Base-by-base conservation (phyloP, 2,329 filamentous ascomycete genomes). In the Tolypocladium endophyticum region DNA sequence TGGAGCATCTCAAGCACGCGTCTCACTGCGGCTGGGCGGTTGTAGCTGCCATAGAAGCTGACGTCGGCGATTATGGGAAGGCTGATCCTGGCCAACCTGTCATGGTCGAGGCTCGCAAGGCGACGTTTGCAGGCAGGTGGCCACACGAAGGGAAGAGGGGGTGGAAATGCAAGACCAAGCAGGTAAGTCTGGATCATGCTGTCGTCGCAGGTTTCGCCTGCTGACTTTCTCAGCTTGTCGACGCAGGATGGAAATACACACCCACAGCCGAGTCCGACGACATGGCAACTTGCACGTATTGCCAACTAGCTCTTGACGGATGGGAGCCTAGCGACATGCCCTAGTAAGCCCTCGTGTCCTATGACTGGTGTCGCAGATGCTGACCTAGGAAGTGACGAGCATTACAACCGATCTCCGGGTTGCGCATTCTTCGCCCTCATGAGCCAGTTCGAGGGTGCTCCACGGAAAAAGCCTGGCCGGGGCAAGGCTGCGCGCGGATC, bases 321-420 rank as follows among this genome's bases (percentile, higher is more conserved):
- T 99, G 95, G 94, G 94, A 97, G 70, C 87, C 88, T 1, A 87
- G 87, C 61, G 94, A 99, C 72, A 90, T 96, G 70, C 94, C 94
- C 62, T 83, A 88, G 86, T 92, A 72, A 74, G 88, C 74, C 61
- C 36, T 20, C 43, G 23, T 18, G 23, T 25, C 28, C 39, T 20
- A 36, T 50, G 18, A 30, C 4, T 58, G 56, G 45, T 11, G 55
- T 23, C 23, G 14, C n/a, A 35, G 25, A 16, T 35, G 58, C 69
- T 73, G 60, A 75, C 64, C 23, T 52, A 20, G 54, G 36, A 61
- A 93, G 89, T 70, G 87, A 95, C 62, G 94, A 99, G 71, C 94
- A 99, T 70, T 85, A 87, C 67, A 86, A 84, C 59, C 86, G 94
- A 65, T 88, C 87, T 1, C 84, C 90, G 0, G 80, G 87, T 30